Base-by-base conservation (phyloP, 768 basidiomycete genomes). In the Hortiboletus flavorubellus region DNA sequence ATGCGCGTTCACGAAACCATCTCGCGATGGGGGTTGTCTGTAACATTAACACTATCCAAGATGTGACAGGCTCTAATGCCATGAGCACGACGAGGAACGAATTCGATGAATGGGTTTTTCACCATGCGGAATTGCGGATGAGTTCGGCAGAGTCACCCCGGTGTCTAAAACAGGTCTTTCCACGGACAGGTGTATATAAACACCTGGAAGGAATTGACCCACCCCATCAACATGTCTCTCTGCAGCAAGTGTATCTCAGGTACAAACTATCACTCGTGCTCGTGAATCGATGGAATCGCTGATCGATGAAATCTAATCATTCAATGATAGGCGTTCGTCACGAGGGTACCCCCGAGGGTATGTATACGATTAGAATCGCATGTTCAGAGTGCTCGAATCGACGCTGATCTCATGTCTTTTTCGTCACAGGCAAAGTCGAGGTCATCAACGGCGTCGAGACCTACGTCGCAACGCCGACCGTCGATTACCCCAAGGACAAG, bases 161-260 rank as follows among this genome's bases (percentile, higher is more conserved):
- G 26, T 26, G 26, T 26, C 26, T 26, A 26, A 26, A 26, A 26
- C 26, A 26, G 26, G 5, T 5, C 26, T 5, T 26, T 26, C 34
- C 34, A 34, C 34, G 34, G 34, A 34, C 10, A 5, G 10, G 12
- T 34, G 35, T 54, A 56, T 65, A 65, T 56, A 65, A 65, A 56
- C 35, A 33, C 47, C 33, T 42, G 16, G n/a, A 30, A 30, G 5
- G 31, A 15, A 15, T 7, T 33, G 10, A 16, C 11, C 21, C n/a
- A 21, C 15, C 12, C 30, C 35, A 54, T 30, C 58, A 46, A 6
- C 46, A 82, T 83, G 82, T 78, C 77, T 67, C 71, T 82, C 55
- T 83, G 83, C 70, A 71, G 75, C 54, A 66, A 86, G 61, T 87
- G 85, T 54, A 55, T 84, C 51, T 74, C 74, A 66, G 83, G 85